Evolutionary conservation across 495 filamentous ascomycete species (phyloP), one percentile per base, ranked within the genome.

Genomic region (Tuber indicum): DNA sequence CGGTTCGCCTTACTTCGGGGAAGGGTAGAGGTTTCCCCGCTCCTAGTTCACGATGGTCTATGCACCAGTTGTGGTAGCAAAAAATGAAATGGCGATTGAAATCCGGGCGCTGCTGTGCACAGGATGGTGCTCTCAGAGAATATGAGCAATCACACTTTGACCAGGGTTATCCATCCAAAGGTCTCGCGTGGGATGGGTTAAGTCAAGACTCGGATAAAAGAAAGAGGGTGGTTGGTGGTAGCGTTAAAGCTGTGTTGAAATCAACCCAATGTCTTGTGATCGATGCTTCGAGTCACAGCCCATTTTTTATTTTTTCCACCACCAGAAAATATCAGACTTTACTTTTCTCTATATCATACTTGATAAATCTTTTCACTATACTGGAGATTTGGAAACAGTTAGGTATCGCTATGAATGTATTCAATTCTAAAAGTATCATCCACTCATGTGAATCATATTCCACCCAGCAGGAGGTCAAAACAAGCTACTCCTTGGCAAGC

Each of bases 61-160:
- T 66, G n/a, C 58, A 32, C 58, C 58, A 2, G 58, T 19, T 19
- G 16, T 8, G 12, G 26, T 0, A 2, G 14, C 10, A 17, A 19
- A 26, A 66, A 66, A 14, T 32, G 32, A 36, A 36, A 32, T 32
- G 26, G 16, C 3, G 26, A 19, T 66, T 66, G 26, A 66, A 4
- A 66, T 36, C 58, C 58, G 58, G 58, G 58, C 58, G 58, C 26
- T 26, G 26, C 58, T 66, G 58, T 66, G 26, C 58, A 66, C 58
- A 26, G 14, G 26, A 12, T 3, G 58, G 8, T 36, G 12, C 26
- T 66, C 26, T 36, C 26, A 23, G 49, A 36, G 26, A 66, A 66
- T 66, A 66, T 66, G 58, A 66, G 58, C 58, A 66, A 66, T 66
- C 58, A 66, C 58, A 66, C 58, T 66, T 16, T 66, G 26, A 36